Base-by-base conservation (phyloP, 768 basidiomycete genomes). In the Gymnopilus junonius region DNA sequence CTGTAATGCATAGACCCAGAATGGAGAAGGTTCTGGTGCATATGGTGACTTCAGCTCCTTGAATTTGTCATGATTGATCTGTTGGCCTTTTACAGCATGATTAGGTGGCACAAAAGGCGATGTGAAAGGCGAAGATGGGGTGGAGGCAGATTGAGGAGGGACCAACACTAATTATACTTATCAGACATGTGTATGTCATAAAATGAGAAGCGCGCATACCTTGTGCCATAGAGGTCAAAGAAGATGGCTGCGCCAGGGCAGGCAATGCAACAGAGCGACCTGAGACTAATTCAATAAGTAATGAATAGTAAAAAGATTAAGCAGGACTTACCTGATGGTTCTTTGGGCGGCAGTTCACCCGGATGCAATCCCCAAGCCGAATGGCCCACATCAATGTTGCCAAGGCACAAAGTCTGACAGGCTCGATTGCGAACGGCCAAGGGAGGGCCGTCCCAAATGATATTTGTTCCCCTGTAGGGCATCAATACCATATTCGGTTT, bases 381-480 rank as follows among this genome's bases (percentile, higher is more conserved):
- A 54, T 64, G 63, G 3, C 50, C 63, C 15, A 51, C 23, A n/a
- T 32, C 17, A 39, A 64, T 34, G 14, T 35, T 31, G 8, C 45
- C 40, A 15, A 51, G 15, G 25, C 42, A 17, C n/a, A 64, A 17
- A 17, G 57, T 14, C 27, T 64, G 63, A 29, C 57, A 64, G 5
- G 53, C 58, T 23, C 37, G 27, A 29, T 63, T 63, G 14, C 62
- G 55, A 4, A 58, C 12, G 11, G 62, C 57, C 25, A 10, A 2
- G 10, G 55, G 23, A 39, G 56, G 27, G 20, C 58, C 32, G 11
- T 21, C 4, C 21, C 29, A 50, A 15, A 59, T 21, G 50, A 57
- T 29, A 12, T 20, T 27, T 34, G 43, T 50, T 10, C 17, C 25
- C 11, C 12, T 11, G 27, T 12, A 27, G 23, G 27, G 8, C 25